Conservation (phyloP, 345 rosid species). For the Rhodomyrtus tomentosa region DNA sequence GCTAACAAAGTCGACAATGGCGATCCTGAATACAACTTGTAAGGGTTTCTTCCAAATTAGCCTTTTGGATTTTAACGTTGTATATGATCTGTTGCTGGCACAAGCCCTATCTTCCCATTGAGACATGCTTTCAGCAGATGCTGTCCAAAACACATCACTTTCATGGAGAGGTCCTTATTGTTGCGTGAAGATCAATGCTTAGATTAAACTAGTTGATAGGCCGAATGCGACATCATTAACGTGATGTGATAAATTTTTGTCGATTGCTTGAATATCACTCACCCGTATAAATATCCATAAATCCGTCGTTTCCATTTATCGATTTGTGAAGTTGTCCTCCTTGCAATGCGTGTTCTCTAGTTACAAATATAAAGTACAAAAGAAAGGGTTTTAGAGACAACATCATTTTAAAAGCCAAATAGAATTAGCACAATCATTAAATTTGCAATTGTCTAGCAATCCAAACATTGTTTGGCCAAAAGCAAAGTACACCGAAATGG, state of each 20-base stretch:
- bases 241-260: neutral
- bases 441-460: too few relatives aligned
- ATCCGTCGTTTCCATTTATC: neutral
- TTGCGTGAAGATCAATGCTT: neutral
- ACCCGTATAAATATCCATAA: neutral
- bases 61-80: neutral
- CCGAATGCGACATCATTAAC: neutral
- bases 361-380: neutral
- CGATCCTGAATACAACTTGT: neutral
- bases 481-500: neutral
- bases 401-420: neutral
- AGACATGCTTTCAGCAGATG: neutral
- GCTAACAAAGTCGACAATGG: neutral
- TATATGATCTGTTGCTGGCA: neutral
- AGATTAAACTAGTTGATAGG: neutral
- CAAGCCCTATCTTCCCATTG: neutral
- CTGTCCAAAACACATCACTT: neutral
- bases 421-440: too few relatives aligned
- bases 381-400: neutral
- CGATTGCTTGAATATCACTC: neutral
- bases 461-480: neutral
- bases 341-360: neutral
- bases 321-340: neutral
- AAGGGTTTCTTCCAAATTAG: neutral
- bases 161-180: neutral